Percentiles rank a stretch among this genome's conserved stretches.
phyloP scores from a whole-genome alignment of 1,139 yeast species.

The Diutina neorugosa region DNA sequence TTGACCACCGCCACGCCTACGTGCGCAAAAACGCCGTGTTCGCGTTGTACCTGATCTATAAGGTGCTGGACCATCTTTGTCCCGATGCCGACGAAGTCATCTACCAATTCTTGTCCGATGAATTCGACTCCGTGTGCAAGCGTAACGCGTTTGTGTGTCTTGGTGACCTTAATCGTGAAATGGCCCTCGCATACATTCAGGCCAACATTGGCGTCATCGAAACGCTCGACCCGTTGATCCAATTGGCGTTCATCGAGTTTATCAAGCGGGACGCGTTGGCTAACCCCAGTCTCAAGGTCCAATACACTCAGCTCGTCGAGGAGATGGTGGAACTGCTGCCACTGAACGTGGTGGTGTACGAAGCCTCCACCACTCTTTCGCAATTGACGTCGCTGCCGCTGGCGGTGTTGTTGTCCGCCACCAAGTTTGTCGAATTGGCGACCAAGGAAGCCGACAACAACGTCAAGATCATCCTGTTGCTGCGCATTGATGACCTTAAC shows the following conservation, averaged over 20 bases:
- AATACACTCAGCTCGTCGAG: constrained; percentile 60
- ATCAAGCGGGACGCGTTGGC: constrained; percentile 68
- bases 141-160: constrained; percentile 91
- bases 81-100: constrained; percentile 92
- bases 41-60: constrained; percentile 74
- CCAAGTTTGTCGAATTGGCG: constrained; percentile 79
- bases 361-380: constrained; percentile 82
- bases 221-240: constrained; percentile 73
- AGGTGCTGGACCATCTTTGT: constrained; percentile 73
- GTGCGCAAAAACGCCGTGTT: constrained; percentile 96
- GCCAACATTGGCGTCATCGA: constrained; percentile 53
- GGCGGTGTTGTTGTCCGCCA: constrained; percentile 63
- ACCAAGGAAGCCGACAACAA: constrained; percentile 88
- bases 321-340: constrained; percentile 62
- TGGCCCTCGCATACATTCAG: constrained; percentile 74
- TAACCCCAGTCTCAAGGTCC: constrained; percentile 52
- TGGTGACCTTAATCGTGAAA: constrained; percentile 71
- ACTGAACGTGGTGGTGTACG: constrained; percentile 67
- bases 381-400: constrained; percentile 58
- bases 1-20: constrained; percentile 94
- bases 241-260: constrained; percentile 84
- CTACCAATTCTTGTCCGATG: constrained; percentile 60
- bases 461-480: constrained; percentile 84
- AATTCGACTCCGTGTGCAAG: constrained; percentile 87
- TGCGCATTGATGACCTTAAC: constrained; percentile 71